Base-by-base conservation (phyloP, 2,329 filamentous ascomycete species). In the Verruconis gallopava region DNA sequence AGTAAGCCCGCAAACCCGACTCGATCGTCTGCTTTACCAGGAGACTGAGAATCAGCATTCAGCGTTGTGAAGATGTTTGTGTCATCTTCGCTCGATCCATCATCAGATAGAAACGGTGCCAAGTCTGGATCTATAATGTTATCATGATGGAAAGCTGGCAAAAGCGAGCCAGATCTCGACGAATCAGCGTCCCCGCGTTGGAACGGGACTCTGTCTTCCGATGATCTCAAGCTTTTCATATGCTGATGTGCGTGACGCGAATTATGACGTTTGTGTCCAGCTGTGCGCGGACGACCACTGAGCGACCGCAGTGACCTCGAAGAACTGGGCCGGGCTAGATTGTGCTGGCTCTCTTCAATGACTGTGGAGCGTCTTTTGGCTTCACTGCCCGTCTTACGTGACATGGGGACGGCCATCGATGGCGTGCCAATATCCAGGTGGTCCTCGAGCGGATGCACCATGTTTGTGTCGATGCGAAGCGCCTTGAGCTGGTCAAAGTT, bases 91-190 rank as follows among this genome's bases (percentile, higher is more conserved):
- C 85, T 95, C 2, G 88, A 94, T 37, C 84, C 86, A 51, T 84
- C 79, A 56, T 98, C 91, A 4, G 91, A 98, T 70, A 98, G 82
- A 61, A 93, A 98, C 22, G 85, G 83, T 4, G 88, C 89, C 42
- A 98, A 67, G 54, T 98, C 91, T 1, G 91, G 91, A 56, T 98
- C 91, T 51, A 98, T 96, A 51, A 98, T 94, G 55, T 91, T 96
- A 65, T 98, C 91, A 55, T 91, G 86, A 57, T 98, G 91, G 52
- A 98, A 96, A n/a, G 86, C 86, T 13, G 88, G 81, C 25, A 94
- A 71, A 33, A 77, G 21, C 13, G 34, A 76, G 48, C 78, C 80
- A 48, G 72, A 76, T 3, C 70, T 65, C 37, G 71, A 64, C 45
- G 86, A 80, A 40, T 93, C 77, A 14, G 71, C 66, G 9, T 77